Evolutionary conservation across 768 basidiomycete species (phyloP).

Genomic region (Lactarius sp.): DNA sequence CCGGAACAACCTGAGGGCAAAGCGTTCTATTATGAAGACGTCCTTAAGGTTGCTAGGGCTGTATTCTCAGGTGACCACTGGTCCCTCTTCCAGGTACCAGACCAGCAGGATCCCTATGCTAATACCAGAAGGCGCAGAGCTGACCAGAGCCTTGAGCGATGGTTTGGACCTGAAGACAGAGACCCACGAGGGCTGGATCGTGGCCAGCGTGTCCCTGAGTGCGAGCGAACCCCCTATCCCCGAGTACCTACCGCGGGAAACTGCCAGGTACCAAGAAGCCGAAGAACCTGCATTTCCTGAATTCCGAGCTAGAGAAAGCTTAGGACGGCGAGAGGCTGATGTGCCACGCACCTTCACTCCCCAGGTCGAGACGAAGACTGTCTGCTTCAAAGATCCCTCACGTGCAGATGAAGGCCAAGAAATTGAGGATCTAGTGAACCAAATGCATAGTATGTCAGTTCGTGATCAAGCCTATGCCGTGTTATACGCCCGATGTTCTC

Average conservation of each 20-base stretch:
- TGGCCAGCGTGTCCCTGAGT: background rate
- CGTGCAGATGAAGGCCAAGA: background rate
- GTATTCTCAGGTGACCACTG: background rate
- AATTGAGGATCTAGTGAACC: too few relatives aligned
- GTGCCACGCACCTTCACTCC: background rate
- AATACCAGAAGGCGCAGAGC: accelerated
- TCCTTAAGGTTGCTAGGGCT: background rate
- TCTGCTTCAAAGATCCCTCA: background rate
- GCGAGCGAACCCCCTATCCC: background rate
- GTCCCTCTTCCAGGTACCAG: background rate
- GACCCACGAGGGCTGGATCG: background rate
- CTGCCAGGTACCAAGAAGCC: too few relatives aligned
- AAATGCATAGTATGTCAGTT: too few relatives aligned
- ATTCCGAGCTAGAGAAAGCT: too few relatives aligned
- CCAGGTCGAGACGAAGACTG: background rate
- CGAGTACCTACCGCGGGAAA: background rate
- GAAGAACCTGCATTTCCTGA: too few relatives aligned
- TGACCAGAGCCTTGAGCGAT: background rate
- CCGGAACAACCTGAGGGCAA: background rate
- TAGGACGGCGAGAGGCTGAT: too few relatives aligned
- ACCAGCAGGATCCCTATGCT: background rate
- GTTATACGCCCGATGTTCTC: background rate
- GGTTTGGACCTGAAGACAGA: background rate
- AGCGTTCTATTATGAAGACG: background rate
- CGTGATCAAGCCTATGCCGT: background rate